Evolutionary conservation across 1,139 yeast species (phyloP).

Genomic region (Keqinozyma sinolaborantium): DNA sequence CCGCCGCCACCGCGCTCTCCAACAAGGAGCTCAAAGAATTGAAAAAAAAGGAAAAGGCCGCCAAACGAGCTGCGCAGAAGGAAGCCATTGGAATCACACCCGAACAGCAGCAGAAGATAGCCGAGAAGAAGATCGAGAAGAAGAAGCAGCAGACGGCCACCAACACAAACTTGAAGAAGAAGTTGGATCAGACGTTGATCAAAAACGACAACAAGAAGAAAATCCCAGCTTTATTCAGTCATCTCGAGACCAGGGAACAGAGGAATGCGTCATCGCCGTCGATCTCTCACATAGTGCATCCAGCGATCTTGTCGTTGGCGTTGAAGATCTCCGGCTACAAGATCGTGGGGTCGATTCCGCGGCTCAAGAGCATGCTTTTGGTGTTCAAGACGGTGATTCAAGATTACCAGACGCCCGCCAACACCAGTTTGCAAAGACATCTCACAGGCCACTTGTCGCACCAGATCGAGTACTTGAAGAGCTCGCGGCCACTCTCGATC

Average conservation of each 20-base stretch:
- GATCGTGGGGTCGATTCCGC: constrained; percentile 84
- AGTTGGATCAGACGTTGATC: constrained; percentile 50
- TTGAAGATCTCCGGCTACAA: constrained; percentile 79
- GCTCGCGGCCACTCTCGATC: constrained; percentile 87
- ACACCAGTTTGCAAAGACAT: constrained; percentile 82
- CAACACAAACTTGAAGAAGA: constrained; percentile 53
- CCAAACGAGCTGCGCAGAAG: constrained; percentile 73
- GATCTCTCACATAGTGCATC: constrained; percentile 76
- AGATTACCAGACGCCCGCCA: constrained; percentile 83
- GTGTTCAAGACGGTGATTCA: constrained; percentile 78
- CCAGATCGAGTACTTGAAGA: constrained; percentile 89
- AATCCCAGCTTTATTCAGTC: constrained; percentile 74
- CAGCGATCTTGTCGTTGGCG: constrained; percentile 75
- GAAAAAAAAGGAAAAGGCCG: constrained; percentile 87
- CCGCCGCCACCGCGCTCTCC: constrained; percentile 35
- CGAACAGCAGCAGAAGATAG: constrained; percentile 38
- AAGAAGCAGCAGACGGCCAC: constrained; percentile 32
- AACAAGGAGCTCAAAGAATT: constrained; percentile 85
- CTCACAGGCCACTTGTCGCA: constrained; percentile 86
- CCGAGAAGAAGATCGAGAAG: constrained; percentile 41
- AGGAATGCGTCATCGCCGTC: constrained; percentile 64
- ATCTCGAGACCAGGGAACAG: constrained; percentile 80
- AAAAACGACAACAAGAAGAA: constrained; percentile 37
- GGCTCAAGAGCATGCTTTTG: constrained; percentile 81
- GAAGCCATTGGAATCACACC: constrained; percentile 49